Conservation (phyloP, 495 filamentous ascomycete species). For the Neurospora sp. region DNA sequence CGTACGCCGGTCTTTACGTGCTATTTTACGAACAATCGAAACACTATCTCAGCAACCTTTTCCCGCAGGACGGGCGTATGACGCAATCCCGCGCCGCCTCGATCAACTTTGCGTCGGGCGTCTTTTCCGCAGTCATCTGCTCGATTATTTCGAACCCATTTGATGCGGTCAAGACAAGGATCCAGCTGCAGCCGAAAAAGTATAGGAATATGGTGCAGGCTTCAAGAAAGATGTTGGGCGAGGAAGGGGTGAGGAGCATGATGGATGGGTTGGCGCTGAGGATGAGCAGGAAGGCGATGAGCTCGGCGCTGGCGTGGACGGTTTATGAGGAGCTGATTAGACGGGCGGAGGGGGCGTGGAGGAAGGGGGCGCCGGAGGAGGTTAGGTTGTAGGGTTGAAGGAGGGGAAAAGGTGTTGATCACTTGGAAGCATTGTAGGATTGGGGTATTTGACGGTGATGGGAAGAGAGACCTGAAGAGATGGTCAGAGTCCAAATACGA, state of each 20-base stretch:
- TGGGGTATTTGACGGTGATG: background rate
- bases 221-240: conserved; percentile 59
- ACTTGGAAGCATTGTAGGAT: background rate
- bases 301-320: conserved; percentile 88
- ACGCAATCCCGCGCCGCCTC: conserved; percentile 43
- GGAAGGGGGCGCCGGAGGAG: background rate
- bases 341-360: conserved; percentile 56
- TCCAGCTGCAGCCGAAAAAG: conserved; percentile 76
- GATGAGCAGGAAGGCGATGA: conserved; percentile 85
- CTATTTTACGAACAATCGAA: conserved; percentile 91
- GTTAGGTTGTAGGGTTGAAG: background rate
- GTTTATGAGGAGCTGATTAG: conserved; percentile 90
- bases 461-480: background rate
- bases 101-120: conserved; percentile 78
- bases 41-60: conserved; percentile 42
- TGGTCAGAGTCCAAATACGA: background rate
- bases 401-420: background rate
- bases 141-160: conserved; percentile 88
- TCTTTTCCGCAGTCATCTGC: conserved; percentile 62
- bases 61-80: conserved; percentile 14
- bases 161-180: conserved; percentile 88
- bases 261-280: conserved; percentile 82
- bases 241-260: conserved; percentile 73
- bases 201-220: conserved; percentile 84
- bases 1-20: conserved; percentile 91